These are phyloP conservation scores for Ascochyta pisi DNA, from an alignment of 2,329 filamentous ascomycete genomes.

Conservation along the genomic window DNA sequence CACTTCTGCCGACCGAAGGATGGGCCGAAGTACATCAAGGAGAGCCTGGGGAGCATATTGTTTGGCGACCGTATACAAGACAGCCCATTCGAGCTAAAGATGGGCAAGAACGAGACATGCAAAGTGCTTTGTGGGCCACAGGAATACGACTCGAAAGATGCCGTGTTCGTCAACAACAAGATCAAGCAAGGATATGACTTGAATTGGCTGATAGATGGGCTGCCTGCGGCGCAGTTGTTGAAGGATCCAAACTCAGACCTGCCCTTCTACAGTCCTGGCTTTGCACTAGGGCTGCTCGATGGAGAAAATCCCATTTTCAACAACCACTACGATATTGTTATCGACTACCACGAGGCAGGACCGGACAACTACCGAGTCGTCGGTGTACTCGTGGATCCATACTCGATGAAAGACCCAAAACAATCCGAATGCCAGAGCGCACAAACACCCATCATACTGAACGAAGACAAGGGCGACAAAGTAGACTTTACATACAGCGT, in stretches of 20 bases:
- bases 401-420: conserved; percentile 68
- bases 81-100: conserved; percentile 89
- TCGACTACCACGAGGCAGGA: conserved; percentile 88
- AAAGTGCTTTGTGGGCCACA: conserved; percentile 75
- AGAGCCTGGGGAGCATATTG: conserved; percentile 92
- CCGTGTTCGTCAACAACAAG: conserved; percentile 80
- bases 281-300: conserved; percentile 72
- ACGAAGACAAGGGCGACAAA: conserved; percentile 66
- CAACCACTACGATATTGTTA: conserved; percentile 93
- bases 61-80: conserved; percentile 97
- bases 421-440: conserved; percentile 70
- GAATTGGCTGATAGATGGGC: conserved; percentile 94
- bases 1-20: conserved; percentile 84
- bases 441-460: conserved; percentile 68
- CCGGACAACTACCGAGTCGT: conserved; percentile 83
- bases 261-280: conserved; percentile 90
- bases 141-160: conserved; percentile 69
- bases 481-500: conserved; percentile 93
- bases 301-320: conserved; percentile 71
- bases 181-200: conserved; percentile 88
- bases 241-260: conserved; percentile 77
- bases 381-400: conserved; percentile 86
- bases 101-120: conserved; percentile 87
- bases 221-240: conserved; percentile 87
- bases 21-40: conserved; percentile 79